Evolutionary conservation across 768 basidiomycete species (phyloP), one percentile per base, ranked within the genome.

Genomic region (Udeniomyces megalosporus): DNA sequence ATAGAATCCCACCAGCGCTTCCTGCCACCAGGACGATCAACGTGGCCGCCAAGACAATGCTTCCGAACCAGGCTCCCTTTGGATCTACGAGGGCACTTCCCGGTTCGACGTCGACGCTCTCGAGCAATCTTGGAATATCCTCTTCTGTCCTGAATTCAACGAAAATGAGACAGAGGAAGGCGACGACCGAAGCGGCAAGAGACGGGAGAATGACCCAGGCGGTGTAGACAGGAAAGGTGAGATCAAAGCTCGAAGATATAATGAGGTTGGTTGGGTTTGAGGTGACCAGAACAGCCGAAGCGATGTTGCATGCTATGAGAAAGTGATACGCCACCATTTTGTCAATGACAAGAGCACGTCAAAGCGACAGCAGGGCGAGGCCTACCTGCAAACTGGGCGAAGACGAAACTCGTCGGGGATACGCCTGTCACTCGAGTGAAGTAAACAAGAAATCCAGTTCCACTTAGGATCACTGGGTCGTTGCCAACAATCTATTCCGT

Each of bases 191-290:
- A 77, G 75, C 74, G 3, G 80, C 83, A 31, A 92, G 70, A 68
- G 89, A 86, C 0, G 90, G 88, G 14, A 92, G 75, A 53, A 87
- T 84, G 17, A 85, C 81, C 74, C 89, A 89, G 0, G 84, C 85
- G 0, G 85, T 86, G 73, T 85, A 91, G 0, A 81, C 80, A 10
- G 74, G 79, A 66, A 87, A 86, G 53, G 85, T 84, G 50, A 93
- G 78, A 4, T 76, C 70, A 71, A 95, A 90, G 0, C 88, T 70
- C 17, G 62, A 70, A 1, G 68, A 67, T 12, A 68, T 67, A 62
- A 97, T 85, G 24, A 95, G 83, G 69, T 96, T 97, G 1, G 93
- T 97, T 1, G 88, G 89, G 70, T 96, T 97, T 0, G 85, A 86
- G 2, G 89, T 84, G 53, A 95, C 88, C 7, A 82, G 75, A 0